Percentiles rank a stretch among this genome's conserved stretches.
phyloP scores from a whole-genome alignment of 305 asterid genomes.

The Plantago lanceolata region DNA sequence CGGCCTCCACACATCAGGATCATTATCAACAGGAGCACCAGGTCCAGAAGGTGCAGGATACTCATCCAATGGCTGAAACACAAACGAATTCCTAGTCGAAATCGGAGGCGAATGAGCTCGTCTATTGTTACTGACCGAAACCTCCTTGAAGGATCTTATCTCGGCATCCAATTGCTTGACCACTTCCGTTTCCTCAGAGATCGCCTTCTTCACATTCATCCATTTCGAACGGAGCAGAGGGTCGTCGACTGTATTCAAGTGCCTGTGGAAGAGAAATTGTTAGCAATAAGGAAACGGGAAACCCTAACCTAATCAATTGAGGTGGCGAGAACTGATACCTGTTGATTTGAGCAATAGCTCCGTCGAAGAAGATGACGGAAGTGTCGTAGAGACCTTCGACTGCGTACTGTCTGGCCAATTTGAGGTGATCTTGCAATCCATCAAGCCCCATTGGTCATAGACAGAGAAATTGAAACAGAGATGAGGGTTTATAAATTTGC shows the following conservation, averaged over 20 bases:
- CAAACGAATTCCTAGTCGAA: conserved; percentile 76
- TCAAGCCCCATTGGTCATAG: conserved; percentile 46
- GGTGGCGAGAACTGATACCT: conserved; percentile 34
- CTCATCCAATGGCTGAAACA: conserved; percentile 88
- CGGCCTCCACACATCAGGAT: conserved; percentile 97
- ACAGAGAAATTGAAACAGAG: too few species aligned
- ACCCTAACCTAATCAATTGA: background rate
- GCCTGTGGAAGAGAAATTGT: conserved; percentile 38
- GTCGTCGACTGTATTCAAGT: conserved; percentile 78
- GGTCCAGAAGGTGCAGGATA: conserved; percentile 84
- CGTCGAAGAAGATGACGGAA: conserved; percentile 92
- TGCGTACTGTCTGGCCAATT: conserved; percentile 90
- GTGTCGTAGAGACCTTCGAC: conserved; percentile 87
- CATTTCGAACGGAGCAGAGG: conserved; percentile 81
- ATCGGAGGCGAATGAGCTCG: conserved; percentile 88
- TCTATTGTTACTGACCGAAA: conserved; percentile 45
- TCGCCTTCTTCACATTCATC: conserved; percentile 90
- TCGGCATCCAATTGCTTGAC: conserved; percentile 92
- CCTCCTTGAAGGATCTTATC: conserved; percentile 83
- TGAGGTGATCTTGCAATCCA: conserved; percentile 85
- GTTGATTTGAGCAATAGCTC: conserved; percentile 95
- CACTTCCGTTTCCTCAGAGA: conserved; percentile 86
- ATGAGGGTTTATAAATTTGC: too few species aligned
- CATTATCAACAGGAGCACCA: conserved; percentile 62
- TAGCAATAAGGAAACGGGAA: conserved; percentile 11